A percentile compares a stretch with the other conserved stretches of the same genome.
phyloP scores from a whole-genome alignment of 352 stramenopile species.

The Pythium chondricola region DNA sequence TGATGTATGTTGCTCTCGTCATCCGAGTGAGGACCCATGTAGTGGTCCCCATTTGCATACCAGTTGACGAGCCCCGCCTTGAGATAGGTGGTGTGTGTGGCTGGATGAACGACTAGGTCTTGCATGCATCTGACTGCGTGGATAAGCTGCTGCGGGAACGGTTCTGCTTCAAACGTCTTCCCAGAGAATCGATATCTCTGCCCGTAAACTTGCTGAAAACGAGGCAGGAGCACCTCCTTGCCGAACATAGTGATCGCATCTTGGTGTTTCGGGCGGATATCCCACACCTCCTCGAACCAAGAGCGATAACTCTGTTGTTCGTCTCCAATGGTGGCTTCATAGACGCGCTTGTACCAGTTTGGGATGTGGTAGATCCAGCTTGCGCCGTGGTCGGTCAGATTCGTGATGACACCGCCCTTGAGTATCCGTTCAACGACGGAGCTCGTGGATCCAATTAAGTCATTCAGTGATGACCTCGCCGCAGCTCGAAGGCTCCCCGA shows the following conservation, averaged over 20 bases:
- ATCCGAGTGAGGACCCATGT: conserved; percentile 74
- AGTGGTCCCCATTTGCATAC: conserved; percentile 76
- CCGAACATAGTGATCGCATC: conserved; percentile 75
- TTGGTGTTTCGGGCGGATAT: conserved; percentile 45
- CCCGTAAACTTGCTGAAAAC: conserved; percentile 66
- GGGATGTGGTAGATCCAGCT: conserved; percentile 65
- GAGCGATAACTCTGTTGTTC: background rate
- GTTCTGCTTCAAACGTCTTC: conserved; percentile 41
- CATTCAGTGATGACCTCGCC: too few relatives aligned
- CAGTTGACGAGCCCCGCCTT: conserved; percentile 66
- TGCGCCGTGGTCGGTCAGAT: conserved; percentile 19
- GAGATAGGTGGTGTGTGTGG: conserved; percentile 1
- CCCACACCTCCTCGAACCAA: conserved; percentile 33
- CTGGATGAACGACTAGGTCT: conserved; percentile 18
- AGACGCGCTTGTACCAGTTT: conserved; percentile 42
- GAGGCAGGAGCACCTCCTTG: conserved; percentile 50
- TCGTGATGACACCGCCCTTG: too few relatives aligned
- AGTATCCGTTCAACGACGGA: too few relatives aligned
- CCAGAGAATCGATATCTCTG: conserved; percentile 53
- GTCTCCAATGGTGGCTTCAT: background rate
- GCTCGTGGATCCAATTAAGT: too few relatives aligned
- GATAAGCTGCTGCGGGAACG: conserved; percentile 28
- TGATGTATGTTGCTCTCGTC: conserved; percentile 51
- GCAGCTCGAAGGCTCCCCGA: too few relatives aligned
- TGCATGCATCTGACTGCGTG: conserved; percentile 42